Percentiles rank a stretch among this genome's conserved stretches.
These are phyloP conservation scores for Serendipita sp. DNA, from an alignment of 768 basidiomycete species.

Conservation along the genomic window DNA sequence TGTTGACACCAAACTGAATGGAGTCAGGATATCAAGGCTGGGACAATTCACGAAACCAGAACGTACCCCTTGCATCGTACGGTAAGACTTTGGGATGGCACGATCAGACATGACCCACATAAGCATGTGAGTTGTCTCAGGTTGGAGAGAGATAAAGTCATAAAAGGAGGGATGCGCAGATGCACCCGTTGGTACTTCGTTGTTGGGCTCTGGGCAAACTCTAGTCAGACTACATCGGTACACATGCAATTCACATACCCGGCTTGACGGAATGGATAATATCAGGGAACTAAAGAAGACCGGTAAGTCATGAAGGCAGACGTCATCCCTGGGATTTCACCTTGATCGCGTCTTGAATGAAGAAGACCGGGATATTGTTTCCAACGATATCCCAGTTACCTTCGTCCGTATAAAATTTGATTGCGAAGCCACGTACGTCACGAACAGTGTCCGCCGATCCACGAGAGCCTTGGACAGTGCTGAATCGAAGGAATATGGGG, in stretches of 20 bases:
- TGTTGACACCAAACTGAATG: conserved; percentile 60
- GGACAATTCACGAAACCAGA: conserved; percentile 2
- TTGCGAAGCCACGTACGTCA: conserved; percentile 77
- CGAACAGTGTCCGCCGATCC: conserved; percentile 78
- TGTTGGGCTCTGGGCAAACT: conserved; percentile 55
- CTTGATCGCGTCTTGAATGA: conserved; percentile 69
- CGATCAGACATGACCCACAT: conserved; percentile 82
- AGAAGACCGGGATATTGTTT: conserved; percentile 69
- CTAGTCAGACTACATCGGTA: not conserved
- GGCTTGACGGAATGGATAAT: conserved; percentile 77
- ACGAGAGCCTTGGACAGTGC: conserved; percentile 64
- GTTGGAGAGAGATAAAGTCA: conserved; percentile 62
- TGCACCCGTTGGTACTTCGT: conserved; percentile 32
- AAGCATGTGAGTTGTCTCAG: conserved; percentile 54
- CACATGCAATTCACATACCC: conserved; percentile 46
- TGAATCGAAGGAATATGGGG: conserved; percentile 69
- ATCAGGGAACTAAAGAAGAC: conserved; percentile 74
- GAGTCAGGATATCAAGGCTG: conserved; percentile 11
- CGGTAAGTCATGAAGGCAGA: conserved; percentile 15
- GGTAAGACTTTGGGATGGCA: conserved; percentile 66
- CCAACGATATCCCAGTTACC: conserved; percentile 78
- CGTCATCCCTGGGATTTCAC: conserved; percentile 8
- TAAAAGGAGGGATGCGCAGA: conserved; percentile 37
- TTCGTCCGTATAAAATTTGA: conserved; percentile 68
- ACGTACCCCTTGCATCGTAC: conserved; percentile 73